Percentiles rank a stretch among this genome's conserved stretches.
Evolutionary conservation across 1,284 basidiomycete species (phyloP).

Genomic region (Leccinum olivaceoglutinosum): DNA sequence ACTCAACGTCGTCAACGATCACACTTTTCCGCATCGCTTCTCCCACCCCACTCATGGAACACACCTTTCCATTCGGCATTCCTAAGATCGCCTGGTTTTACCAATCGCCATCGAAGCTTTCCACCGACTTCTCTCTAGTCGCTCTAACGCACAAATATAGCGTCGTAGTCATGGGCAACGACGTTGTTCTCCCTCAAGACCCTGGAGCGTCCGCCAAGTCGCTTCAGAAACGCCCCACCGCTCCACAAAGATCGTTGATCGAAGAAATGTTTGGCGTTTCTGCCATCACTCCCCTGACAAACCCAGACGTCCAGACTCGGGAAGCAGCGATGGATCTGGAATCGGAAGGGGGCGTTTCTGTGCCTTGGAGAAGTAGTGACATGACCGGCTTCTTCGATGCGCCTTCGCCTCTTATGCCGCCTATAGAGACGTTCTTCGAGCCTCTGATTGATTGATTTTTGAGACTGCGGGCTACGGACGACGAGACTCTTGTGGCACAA

Average conservation of each 20-base stretch:
- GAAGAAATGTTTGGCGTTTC: too few species aligned
- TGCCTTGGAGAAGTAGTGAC: constrained; percentile 37
- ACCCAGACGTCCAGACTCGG: constrained; percentile 7
- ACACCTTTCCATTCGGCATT: constrained; percentile 56
- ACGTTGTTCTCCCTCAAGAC: too few species aligned
- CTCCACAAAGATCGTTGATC: too few species aligned
- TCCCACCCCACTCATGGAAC: constrained; percentile 37
- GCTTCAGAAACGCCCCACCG: too few species aligned
- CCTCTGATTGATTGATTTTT: constrained; percentile 68
- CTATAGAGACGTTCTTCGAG: constrained; percentile 72
- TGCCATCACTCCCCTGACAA: too few species aligned
- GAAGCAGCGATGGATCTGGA: constrained; percentile 17
- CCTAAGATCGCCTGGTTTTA: constrained; percentile 47
- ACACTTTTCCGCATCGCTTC: constrained; percentile 44
- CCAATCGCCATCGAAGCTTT: constrained; percentile 23
- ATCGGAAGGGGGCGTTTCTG: constrained; percentile 16
- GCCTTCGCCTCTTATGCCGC: constrained; percentile 78
- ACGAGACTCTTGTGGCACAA: constrained; percentile 22
- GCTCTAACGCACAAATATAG: too few species aligned
- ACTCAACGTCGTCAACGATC: too few species aligned
- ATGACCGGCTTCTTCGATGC: constrained; percentile 58
- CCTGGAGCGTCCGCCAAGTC: too few species aligned
- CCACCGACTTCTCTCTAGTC: constrained; percentile 17
- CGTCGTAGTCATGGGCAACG: too few species aligned
- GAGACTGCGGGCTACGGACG: constrained; percentile 32